Conservation (phyloP, 768 basidiomycete species). For the Nevesoporus exiguus region DNA sequence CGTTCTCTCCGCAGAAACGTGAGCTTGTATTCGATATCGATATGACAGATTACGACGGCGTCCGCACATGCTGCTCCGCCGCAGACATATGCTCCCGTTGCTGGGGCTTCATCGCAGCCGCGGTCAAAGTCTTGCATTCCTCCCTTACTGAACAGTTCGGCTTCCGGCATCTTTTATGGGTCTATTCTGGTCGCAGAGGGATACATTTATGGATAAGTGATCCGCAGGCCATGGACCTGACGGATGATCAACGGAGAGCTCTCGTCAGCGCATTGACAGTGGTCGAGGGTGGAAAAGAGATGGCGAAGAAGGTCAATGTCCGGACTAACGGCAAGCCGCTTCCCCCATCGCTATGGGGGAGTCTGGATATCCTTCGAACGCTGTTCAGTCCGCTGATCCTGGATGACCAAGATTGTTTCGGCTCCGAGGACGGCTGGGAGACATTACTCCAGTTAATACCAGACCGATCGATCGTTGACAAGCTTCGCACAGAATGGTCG, state of each 20-base stretch:
- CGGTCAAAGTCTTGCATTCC: slow-evolving; percentile 81
- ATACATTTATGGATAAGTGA: slow-evolving; percentile 99
- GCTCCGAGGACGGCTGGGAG: slow-evolving; percentile 65
- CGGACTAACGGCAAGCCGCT: slow-evolving; percentile 44
- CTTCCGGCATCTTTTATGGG: slow-evolving; percentile 89
- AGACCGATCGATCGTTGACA: slow-evolving; percentile 46
- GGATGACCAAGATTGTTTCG: slow-evolving; percentile 82
- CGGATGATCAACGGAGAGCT: slow-evolving; percentile 85
- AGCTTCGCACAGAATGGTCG: slow-evolving; percentile 60
- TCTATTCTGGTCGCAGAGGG: slow-evolving; percentile 96
- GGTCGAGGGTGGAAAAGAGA: slow-evolving; percentile 75
- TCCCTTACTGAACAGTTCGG: slow-evolving; percentile 87
- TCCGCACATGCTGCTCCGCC: slow-evolving; percentile 92
- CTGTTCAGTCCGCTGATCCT: slow-evolving; percentile 70
- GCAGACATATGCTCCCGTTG: slow-evolving; percentile 90
- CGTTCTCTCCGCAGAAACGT: slow-evolving; percentile 71
- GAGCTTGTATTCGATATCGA: slow-evolving; percentile 99
- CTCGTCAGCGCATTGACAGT: slow-evolving; percentile 88
- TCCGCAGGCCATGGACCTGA: slow-evolving; percentile 78
- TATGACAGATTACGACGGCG: slow-evolving; percentile 97
- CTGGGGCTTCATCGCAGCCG: slow-evolving; percentile 93
- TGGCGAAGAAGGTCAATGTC: slow-evolving; percentile 79
- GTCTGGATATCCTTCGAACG: slow-evolving; percentile 46
- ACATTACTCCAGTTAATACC: slow-evolving; percentile 73
- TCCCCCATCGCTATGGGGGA: slow-evolving; percentile 69